Base-by-base conservation (phyloP, 2,329 filamentous ascomycete species). In the Exophiala viscosa region DNA sequence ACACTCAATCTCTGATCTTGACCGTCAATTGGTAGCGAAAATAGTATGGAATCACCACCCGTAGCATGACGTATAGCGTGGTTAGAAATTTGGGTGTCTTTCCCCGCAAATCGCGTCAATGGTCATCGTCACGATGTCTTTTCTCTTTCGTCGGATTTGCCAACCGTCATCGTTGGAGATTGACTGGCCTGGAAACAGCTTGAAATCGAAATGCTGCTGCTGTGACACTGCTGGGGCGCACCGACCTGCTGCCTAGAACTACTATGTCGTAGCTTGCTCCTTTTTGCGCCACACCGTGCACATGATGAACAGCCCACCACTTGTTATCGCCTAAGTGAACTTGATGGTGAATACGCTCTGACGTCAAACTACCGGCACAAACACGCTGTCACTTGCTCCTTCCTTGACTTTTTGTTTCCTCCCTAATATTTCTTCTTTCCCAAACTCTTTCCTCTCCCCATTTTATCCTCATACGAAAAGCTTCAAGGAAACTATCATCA, bases 401-500 rank as follows among this genome's bases (percentile, higher is more conserved):
- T 38, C 28, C 34, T 45, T 23, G 43, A 35, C 34, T 33, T 49
- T 28, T 41, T 39, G 23, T 38, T 14, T 28, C n/a, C 13, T 11
- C 18, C n/a, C n/a, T 28, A n/a, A 42, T 28, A 31, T 39, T 20
- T 47, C 42, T 14, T 45, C 48, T 45, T 28, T 53, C 20, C 40
- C 43, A 35, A 33, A 23, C 39, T 52, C 41, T 57, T 38, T 15
- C 32, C 17, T 38, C 44, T 46, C 28, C 39, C 13, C 36, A 45
- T 32, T 33, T 28, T n/a, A 34, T 20, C 18, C 39, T 43, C 14
- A 50, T 33, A 14, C n/a, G 23, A 23, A 38, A 46, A n/a, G 7
- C 32, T 17, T 17, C 14, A 8, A 40, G 23, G 34, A 28, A 36
- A 18, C 11, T 17, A 39, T 33, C 31, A n/a, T 18, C 36, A 83